phyloP scores from a whole-genome alignment of 2,329 filamentous ascomycete species.

The Curvularia verruculosa region DNA sequence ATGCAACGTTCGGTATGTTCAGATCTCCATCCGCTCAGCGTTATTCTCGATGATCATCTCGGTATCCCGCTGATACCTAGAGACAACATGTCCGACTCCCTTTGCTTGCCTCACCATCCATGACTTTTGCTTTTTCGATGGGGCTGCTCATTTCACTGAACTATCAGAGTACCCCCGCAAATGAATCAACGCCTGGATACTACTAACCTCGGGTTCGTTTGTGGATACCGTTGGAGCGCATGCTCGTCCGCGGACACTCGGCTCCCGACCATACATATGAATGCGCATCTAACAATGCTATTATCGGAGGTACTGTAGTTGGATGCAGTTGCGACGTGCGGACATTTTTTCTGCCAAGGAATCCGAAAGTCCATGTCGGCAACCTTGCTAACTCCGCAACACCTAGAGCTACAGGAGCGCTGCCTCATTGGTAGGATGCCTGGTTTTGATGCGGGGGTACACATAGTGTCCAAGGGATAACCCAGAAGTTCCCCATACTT shows the following conservation, averaged over 20 bases:
- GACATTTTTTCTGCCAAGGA: slow-evolving; percentile 5
- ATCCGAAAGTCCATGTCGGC: background rate
- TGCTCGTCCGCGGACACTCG: background rate
- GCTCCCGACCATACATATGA: background rate
- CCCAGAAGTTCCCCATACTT: background rate
- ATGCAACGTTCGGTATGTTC: slow-evolving; percentile 6
- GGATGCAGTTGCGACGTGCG: background rate
- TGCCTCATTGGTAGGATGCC: background rate
- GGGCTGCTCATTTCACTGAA: background rate
- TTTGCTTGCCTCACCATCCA: background rate
- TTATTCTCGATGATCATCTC: background rate
- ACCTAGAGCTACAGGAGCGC: background rate
- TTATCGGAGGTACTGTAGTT: background rate
- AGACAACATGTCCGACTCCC: background rate
- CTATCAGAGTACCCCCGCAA: background rate
- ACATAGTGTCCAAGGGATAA: background rate
- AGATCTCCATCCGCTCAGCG: background rate
- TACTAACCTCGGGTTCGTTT: background rate
- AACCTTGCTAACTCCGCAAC: background rate
- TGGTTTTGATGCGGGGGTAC: background rate
- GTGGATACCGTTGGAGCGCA: background rate
- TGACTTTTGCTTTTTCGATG: background rate
- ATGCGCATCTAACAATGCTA: background rate
- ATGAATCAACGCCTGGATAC: background rate
- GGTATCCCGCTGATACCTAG: background rate